Evolutionary conservation across 768 basidiomycete species (phyloP).

Genomic region (Trametes cinnabarina): DNA sequence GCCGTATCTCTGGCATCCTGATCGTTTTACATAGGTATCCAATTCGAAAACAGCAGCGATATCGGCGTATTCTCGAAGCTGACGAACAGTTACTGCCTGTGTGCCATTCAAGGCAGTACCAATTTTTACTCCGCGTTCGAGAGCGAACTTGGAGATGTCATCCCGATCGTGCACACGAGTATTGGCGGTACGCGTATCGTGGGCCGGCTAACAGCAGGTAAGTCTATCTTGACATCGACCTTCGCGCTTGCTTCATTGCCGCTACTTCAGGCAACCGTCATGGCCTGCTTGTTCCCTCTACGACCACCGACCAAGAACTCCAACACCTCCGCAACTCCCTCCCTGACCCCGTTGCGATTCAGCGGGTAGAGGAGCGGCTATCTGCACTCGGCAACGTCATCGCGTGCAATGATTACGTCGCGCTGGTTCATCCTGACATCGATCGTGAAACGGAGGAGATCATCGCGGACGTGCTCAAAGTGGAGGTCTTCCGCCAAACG

Average conservation of each 20-base stretch:
- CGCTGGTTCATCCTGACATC: slow-evolving; percentile 96
- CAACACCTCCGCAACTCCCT: slow-evolving; percentile 96
- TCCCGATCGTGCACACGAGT: slow-evolving; percentile 94
- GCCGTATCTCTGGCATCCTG: background rate
- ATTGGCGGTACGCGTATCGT: slow-evolving; percentile 94
- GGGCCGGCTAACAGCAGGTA: slow-evolving; percentile 89
- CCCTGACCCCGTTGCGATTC: slow-evolving; percentile 90
- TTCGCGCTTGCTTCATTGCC: background rate
- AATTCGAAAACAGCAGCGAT: slow-evolving; percentile 93
- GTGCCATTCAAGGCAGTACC: slow-evolving; percentile 88
- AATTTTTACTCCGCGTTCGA: slow-evolving; percentile 99
- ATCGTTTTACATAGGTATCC: slow-evolving; percentile 55
- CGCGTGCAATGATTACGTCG: slow-evolving; percentile 98
- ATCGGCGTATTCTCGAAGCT: slow-evolving; percentile 97
- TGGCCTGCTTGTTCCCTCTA: slow-evolving; percentile 92
- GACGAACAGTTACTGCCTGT: slow-evolving; percentile 97
- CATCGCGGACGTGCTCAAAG: slow-evolving; percentile 98
- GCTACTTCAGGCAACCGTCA: slow-evolving; percentile 78
- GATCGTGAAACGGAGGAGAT: slow-evolving; percentile 99
- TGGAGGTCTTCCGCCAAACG: slow-evolving; percentile 98
- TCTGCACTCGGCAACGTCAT: slow-evolving; percentile 98
- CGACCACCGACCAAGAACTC: slow-evolving; percentile 96
- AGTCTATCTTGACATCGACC: slow-evolving; percentile 13
- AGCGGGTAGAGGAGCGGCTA: slow-evolving; percentile 94
- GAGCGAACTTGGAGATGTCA: slow-evolving; percentile 86